A percentile compares a stretch with the other conserved stretches of the same genome.
phyloP scores from a whole-genome alignment of 2,329 filamentous ascomycete species.

The Ophiostoma ulmi region DNA sequence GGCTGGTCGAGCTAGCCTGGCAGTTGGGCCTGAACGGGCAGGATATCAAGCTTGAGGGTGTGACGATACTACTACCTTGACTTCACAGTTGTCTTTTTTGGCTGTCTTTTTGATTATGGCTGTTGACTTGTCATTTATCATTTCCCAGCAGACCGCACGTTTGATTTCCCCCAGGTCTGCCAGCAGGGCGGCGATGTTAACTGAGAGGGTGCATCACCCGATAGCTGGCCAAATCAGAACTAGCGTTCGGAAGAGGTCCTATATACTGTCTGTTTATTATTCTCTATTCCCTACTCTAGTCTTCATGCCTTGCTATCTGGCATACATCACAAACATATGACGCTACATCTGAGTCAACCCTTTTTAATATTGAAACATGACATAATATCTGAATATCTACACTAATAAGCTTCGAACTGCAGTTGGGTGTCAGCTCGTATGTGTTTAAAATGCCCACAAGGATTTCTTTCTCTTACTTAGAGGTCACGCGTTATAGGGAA shows the following conservation, averaged over 20 bases:
- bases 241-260: not conserved
- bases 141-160: slow-evolving; percentile 1
- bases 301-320: not conserved
- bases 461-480: not conserved
- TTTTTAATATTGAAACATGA: not conserved
- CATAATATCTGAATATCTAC: not conserved
- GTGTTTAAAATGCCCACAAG: not conserved
- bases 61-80: not conserved
- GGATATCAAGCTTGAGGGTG: not conserved
- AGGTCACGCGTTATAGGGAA: not conserved
- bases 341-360: not conserved
- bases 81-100: not conserved
- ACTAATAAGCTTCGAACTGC: not conserved
- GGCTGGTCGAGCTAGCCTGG: not conserved
- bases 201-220: not conserved
- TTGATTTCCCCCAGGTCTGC: not conserved
- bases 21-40: not conserved
- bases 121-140: slow-evolving; percentile 2
- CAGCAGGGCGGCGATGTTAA: not conserved
- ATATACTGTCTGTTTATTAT: not conserved
- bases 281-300: not conserved
- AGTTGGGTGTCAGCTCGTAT: not conserved
- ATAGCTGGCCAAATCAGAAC: not conserved
- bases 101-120: not conserved
- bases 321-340: not conserved